Evolutionary conservation across 1,139 yeast species (phyloP).

Genomic region (Kodamaea sp.): DNA sequence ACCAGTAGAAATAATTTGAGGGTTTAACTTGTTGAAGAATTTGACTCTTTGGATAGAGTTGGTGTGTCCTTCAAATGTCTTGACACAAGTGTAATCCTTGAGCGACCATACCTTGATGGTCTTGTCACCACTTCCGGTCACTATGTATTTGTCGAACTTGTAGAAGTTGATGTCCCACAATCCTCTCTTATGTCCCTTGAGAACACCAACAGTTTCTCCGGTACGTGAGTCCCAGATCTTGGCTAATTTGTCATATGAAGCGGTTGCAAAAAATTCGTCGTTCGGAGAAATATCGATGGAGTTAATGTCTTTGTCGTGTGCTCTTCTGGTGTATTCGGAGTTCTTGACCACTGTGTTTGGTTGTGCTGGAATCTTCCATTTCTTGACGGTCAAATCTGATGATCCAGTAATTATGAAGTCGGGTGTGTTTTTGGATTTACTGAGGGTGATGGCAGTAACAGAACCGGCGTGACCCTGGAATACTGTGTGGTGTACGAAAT

Average conservation of each 20-base stretch:
- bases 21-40: conserved; percentile 59
- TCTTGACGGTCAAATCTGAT: conserved; percentile 84
- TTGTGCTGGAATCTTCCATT: conserved; percentile 72
- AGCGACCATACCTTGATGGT: conserved; percentile 88
- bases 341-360: conserved; percentile 36
- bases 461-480: conserved; percentile 88
- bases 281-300: conserved; percentile 86
- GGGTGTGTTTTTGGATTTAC: conserved; percentile 63
- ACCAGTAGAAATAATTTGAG: conserved; percentile 79
- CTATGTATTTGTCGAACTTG: conserved; percentile 69
- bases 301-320: conserved; percentile 95
- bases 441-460: conserved; percentile 78
- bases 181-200: conserved; percentile 91
- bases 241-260: conserved; percentile 91
- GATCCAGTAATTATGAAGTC: conserved; percentile 82
- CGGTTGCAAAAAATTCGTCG: conserved; percentile 85
- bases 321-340: conserved; percentile 87
- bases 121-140: conserved; percentile 89
- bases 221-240: conserved; percentile 82
- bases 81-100: conserved; percentile 68
- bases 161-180: conserved; percentile 90
- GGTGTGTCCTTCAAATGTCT: conserved; percentile 92
- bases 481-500: conserved; percentile 57
- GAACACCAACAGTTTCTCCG: conserved; percentile 83
- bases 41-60: conserved; percentile 85